A percentile compares a stretch with the other conserved stretches of the same genome.
Conservation (phyloP, 2,329 filamentous ascomycete species). For the Arthrobotrys conoides region DNA sequence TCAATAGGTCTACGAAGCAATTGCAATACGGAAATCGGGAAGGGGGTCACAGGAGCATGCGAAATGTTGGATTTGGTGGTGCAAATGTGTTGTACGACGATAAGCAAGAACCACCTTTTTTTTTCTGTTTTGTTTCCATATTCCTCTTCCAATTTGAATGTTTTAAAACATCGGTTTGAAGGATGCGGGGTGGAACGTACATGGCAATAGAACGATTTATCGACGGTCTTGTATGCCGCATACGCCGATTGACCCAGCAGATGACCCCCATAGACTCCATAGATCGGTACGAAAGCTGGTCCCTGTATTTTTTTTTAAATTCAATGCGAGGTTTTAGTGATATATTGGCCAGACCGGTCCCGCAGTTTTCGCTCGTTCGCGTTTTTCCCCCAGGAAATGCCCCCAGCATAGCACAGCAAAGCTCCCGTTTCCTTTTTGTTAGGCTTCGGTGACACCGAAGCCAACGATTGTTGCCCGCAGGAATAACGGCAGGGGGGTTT, state of each 20-base stretch:
- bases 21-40: constrained; percentile 9
- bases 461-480: constrained; percentile 50
- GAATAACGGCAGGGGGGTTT: constrained; percentile 32
- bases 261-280: constrained; percentile 68
- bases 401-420: constrained; percentile 29
- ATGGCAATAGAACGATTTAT: constrained; percentile 67
- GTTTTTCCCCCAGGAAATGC: constrained; percentile 1
- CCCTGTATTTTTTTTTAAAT: constrained; percentile 24
- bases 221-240: constrained; percentile 66
- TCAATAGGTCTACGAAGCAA: constrained; percentile 1
- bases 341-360: constrained; percentile 6
- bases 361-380: neutral
- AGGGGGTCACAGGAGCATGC: constrained; percentile 5
- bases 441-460: constrained; percentile 60
- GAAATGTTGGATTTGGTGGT: constrained; percentile 67
- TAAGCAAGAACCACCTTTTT: constrained; percentile 2
- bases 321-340: constrained; percentile 28
- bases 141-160: constrained; percentile 1
- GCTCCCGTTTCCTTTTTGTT: constrained; percentile 16
- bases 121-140: too few species aligned
- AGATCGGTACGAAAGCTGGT: constrained; percentile 53
- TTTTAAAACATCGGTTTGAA: neutral
- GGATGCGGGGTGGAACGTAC: constrained; percentile 65
- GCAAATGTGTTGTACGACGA: constrained; percentile 42
- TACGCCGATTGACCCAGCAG: constrained; percentile 69